A percentile compares a stretch with the other conserved stretches of the same genome.
These are phyloP conservation scores for Moesziomyces sp. DNA, from an alignment of 1,284 basidiomycete genomes.

Conservation along the genomic window DNA sequence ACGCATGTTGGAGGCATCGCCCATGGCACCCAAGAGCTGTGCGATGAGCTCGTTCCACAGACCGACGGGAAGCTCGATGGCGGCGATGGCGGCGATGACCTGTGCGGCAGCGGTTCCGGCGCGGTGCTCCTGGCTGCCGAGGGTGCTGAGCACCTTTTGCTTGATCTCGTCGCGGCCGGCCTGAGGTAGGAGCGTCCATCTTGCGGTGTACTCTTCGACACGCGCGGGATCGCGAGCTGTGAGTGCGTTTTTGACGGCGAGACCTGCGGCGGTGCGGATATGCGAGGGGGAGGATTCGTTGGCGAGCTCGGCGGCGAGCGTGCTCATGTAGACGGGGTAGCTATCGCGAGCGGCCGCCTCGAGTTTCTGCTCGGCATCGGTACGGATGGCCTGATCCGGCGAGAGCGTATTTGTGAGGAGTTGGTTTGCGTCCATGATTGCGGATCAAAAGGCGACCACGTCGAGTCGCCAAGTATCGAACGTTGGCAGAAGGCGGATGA, in stretches of 20 bases:
- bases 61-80: slow-evolving; percentile 86
- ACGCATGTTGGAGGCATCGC: slow-evolving; percentile 79
- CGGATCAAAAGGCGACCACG: slow-evolving; percentile 5
- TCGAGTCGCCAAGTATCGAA: slow-evolving; percentile 9
- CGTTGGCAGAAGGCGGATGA: no score
- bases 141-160: slow-evolving; percentile 82
- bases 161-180: slow-evolving; percentile 85
- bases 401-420: slow-evolving; percentile 66
- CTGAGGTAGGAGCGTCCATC: slow-evolving; percentile 81
- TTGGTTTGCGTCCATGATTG: slow-evolving; percentile 64
- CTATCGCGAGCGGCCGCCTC: slow-evolving; percentile 63
- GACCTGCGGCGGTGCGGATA: slow-evolving; percentile 90
- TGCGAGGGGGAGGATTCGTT: slow-evolving; percentile 70
- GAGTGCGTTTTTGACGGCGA: slow-evolving; percentile 96
- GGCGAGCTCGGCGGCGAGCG: slow-evolving; percentile 62
- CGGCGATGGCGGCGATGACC: slow-evolving; percentile 90
- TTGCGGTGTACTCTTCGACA: slow-evolving; percentile 58
- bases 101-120: slow-evolving; percentile 90
- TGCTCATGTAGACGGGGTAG: slow-evolving; percentile 63
- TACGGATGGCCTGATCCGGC: slow-evolving; percentile 60
- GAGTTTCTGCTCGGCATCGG: slow-evolving; percentile 65
- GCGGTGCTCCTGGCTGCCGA: slow-evolving; percentile 79
- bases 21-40: slow-evolving; percentile 85
- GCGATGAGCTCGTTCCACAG: slow-evolving; percentile 93
- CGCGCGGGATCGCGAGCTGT: slow-evolving; percentile 83